phyloP scores from a whole-genome alignment of 179 eudicot genomes.

The Spergularia azorica region DNA sequence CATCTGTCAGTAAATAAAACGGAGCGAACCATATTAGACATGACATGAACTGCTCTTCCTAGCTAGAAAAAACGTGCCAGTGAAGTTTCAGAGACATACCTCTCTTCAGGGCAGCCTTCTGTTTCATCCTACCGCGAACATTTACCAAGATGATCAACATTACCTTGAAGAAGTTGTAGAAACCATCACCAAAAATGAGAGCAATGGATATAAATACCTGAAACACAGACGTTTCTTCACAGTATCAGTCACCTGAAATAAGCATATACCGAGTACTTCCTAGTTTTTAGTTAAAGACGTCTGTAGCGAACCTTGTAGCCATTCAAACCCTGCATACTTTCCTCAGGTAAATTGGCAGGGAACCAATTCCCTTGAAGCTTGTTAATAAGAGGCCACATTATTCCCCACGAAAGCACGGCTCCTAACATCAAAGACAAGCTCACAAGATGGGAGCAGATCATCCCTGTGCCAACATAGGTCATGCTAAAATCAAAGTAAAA shows the following conservation, averaged over 20 bases:
- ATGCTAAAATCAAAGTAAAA: conserved; percentile 92
- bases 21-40: neutral
- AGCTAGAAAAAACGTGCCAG: neutral
- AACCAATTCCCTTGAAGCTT: conserved; percentile 72
- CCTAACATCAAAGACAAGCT: conserved; percentile 78
- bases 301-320: conserved; percentile 70
- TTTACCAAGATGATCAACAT: conserved; percentile 40
- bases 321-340: conserved; percentile 74
- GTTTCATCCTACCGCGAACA: conserved; percentile 40
- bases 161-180: conserved; percentile 70
- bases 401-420: conserved; percentile 84
- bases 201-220: conserved; percentile 79
- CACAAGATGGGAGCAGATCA: conserved; percentile 89
- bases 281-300: too few species aligned
- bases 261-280: too few species aligned
- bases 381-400: conserved; percentile 85
- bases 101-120: conserved; percentile 26
- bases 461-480: conserved; percentile 89
- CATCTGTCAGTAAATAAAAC: conserved; percentile 16
- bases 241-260: neutral
- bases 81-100: conserved; percentile 26
- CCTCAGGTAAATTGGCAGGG: conserved; percentile 56
- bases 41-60: too few species aligned
- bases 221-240: neutral
- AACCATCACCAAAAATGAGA: conserved; percentile 81